phyloP scores from a whole-genome alignment of 768 basidiomycete genomes.

The Suillus luteus region DNA sequence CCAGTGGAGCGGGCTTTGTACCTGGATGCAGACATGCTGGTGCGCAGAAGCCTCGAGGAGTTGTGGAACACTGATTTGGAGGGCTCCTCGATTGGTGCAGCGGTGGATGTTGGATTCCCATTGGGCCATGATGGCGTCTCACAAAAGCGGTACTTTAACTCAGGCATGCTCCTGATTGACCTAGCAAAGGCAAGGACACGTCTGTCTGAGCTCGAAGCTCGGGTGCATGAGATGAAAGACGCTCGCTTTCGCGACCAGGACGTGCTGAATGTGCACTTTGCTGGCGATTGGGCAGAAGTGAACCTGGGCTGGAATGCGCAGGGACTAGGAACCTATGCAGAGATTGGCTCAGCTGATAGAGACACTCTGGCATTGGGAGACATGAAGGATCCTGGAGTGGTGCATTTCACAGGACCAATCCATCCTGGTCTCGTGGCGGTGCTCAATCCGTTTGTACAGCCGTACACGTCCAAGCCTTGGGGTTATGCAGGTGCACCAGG shows the following conservation, averaged over 20 bases:
- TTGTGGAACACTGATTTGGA: slow-evolving; percentile 50
- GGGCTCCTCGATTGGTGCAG: slow-evolving; percentile 46
- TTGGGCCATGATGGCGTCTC: slow-evolving; percentile 44
- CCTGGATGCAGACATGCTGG: slow-evolving; percentile 54
- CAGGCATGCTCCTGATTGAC: slow-evolving; percentile 55
- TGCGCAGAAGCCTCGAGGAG: slow-evolving; percentile 39
- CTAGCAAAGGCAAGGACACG: slow-evolving; percentile 39
- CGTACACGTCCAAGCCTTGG: slow-evolving; percentile 58
- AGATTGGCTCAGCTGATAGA: slow-evolving; percentile 36
- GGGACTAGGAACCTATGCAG: slow-evolving; percentile 56
- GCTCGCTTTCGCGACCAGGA: slow-evolving; percentile 51
- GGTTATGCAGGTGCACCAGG: slow-evolving; percentile 54
- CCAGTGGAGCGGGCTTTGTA: slow-evolving; percentile 55
- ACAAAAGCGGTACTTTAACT: slow-evolving; percentile 50
- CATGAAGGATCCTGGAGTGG: slow-evolving; percentile 46
- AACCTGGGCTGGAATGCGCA: slow-evolving; percentile 55
- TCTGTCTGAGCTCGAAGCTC: slow-evolving; percentile 28
- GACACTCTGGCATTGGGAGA: slow-evolving; percentile 33
- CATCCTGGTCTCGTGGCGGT: slow-evolving; percentile 47
- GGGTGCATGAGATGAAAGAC: slow-evolving; percentile 30
- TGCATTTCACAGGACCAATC: slow-evolving; percentile 61
- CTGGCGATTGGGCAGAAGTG: slow-evolving; percentile 43
- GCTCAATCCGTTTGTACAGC: slow-evolving; percentile 54
- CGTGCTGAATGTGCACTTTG: slow-evolving; percentile 49
- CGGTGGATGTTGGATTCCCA: slow-evolving; percentile 50